These are phyloP conservation scores for Podospora pseudocomata DNA, from an alignment of 495 filamentous ascomycete species.

Conservation along the genomic window DNA sequence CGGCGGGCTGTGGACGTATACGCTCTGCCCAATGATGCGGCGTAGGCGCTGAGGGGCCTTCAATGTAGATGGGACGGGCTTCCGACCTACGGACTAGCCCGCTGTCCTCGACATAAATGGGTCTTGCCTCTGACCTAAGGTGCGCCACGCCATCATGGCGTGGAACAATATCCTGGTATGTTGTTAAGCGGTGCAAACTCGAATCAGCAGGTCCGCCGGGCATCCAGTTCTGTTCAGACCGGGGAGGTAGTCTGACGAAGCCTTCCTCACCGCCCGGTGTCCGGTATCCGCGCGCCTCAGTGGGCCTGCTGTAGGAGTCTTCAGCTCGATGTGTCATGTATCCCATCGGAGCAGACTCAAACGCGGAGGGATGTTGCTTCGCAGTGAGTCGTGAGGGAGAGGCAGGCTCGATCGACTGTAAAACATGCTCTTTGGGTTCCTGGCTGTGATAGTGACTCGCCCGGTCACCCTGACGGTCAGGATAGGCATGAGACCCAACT, in stretches of 20 bases:
- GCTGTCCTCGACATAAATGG: slow-evolving; percentile 25
- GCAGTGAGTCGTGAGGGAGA: slow-evolving; percentile 19
- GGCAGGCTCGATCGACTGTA: slow-evolving; percentile 41
- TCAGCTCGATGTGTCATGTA: background rate
- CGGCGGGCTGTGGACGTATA: slow-evolving; percentile 5
- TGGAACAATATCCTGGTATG: slow-evolving; percentile 14
- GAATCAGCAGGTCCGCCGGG: slow-evolving; percentile 1
- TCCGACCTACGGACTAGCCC: slow-evolving; percentile 25
- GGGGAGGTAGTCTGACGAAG: slow-evolving; percentile 28
- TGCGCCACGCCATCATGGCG: slow-evolving; percentile 5
- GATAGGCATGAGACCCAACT: slow-evolving; percentile 20
- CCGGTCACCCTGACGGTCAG: slow-evolving; percentile 12
- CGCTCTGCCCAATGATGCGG: slow-evolving; percentile 7
- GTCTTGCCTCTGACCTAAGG: slow-evolving; percentile 20
- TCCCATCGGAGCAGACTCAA: background rate
- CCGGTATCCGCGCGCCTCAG: slow-evolving; percentile 4
- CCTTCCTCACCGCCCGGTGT: slow-evolving; percentile 16
- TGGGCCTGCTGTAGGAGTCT: background rate
- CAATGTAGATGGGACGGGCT: slow-evolving; percentile 26
- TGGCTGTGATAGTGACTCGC: slow-evolving; percentile 20
- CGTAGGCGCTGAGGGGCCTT: slow-evolving; percentile 12
- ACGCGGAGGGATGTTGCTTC: slow-evolving; percentile 5
- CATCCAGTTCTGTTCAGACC: slow-evolving; percentile 15
- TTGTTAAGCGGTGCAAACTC: background rate
- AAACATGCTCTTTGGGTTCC: slow-evolving; percentile 38